These are phyloP conservation scores for Rachicladosporium sp. DNA, from an alignment of 2,329 filamentous ascomycete species.

Conservation along the genomic window DNA sequence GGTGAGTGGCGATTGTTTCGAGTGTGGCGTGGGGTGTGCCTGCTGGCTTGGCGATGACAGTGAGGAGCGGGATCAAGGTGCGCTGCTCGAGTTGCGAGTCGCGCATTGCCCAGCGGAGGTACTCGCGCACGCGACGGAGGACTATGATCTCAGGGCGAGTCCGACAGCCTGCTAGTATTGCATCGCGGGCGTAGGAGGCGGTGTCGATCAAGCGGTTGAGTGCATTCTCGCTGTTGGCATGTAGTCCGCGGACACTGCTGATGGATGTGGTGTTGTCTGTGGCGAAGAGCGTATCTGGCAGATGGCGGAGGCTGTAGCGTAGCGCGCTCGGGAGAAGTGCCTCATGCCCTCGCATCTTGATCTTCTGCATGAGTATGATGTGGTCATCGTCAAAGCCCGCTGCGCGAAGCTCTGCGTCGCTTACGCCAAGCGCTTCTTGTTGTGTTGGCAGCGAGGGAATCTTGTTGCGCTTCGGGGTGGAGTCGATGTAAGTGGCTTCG, in stretches of 20 bases:
- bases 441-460: constrained; percentile 13
- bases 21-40: constrained; percentile 28
- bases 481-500: constrained; percentile 12
- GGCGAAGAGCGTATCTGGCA: constrained; percentile 43
- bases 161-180: constrained; percentile 14
- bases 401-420: constrained; percentile 12
- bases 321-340: constrained; percentile 41
- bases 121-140: constrained; percentile 25
- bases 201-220: constrained; percentile 38
- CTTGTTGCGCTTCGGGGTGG: constrained; percentile 7
- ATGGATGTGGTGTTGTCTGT: constrained; percentile 34
- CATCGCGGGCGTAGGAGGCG: constrained; percentile 40
- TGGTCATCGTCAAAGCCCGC: constrained; percentile 40
- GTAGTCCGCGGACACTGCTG: constrained; percentile 26
- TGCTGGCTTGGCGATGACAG: constrained; percentile 30
- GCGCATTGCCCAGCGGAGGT: constrained; percentile 41
- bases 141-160: constrained; percentile 12
- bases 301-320: constrained; percentile 40
- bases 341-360: constrained; percentile 44
- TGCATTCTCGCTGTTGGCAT: constrained; percentile 41
- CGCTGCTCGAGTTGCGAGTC: constrained; percentile 33
- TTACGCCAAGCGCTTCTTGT: constrained; percentile 12
- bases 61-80: constrained; percentile 30
- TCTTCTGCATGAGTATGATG: constrained; percentile 39
- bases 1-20: constrained; percentile 27